These are phyloP conservation scores for Saccharomycopsis hybrid DNA, from an alignment of 1,139 yeast genomes.

Conservation along the genomic window DNA sequence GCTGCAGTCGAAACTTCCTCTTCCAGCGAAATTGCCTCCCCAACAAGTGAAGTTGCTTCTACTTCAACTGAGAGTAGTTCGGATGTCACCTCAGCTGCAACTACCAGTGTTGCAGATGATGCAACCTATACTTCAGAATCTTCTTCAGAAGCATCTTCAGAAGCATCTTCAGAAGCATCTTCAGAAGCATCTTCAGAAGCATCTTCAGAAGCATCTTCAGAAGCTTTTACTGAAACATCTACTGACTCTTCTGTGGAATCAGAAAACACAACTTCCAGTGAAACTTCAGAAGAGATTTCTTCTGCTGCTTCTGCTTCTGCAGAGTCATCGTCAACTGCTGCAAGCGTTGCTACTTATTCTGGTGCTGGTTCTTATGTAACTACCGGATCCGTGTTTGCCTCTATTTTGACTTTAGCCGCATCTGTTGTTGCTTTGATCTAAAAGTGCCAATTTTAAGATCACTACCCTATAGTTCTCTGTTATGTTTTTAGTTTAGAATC, in stretches of 20 bases:
- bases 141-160: background rate
- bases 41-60: slow-evolving; percentile 5
- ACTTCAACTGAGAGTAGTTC: background rate
- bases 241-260: background rate
- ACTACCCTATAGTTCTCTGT: background rate
- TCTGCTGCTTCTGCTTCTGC: background rate
- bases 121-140: background rate
- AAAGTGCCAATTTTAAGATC: background rate
- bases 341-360: background rate
- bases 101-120: slow-evolving; percentile 5
- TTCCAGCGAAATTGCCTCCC: too few relatives aligned
- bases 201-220: slow-evolving; percentile 4
- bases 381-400: background rate
- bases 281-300: background rate
- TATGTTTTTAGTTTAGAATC: background rate
- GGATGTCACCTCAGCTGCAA: background rate
- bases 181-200: slow-evolving; percentile 1
- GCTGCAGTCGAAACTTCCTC: background rate
- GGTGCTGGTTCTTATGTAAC: background rate
- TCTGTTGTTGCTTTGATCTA: slow-evolving; percentile 5
- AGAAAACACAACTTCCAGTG: background rate
- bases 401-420: background rate
- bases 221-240: background rate
- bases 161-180: background rate
- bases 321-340: background rate